Percentiles rank a stretch among this genome's conserved stretches.
phyloP scores from a whole-genome alignment of 495 filamentous ascomycete species.

The Rhypophila decipiens region DNA sequence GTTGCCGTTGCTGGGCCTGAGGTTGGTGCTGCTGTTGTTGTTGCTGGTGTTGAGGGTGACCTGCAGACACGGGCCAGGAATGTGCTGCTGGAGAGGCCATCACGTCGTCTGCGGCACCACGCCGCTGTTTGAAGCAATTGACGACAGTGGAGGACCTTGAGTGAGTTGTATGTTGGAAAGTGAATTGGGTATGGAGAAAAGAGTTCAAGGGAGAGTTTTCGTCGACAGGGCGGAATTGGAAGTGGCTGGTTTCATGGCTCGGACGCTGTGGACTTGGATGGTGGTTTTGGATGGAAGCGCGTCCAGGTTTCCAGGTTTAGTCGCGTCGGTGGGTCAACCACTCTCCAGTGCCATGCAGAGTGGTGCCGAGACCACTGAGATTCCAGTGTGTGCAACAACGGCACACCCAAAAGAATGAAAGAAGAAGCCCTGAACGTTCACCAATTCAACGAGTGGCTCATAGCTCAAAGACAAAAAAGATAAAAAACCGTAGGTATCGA shows the following conservation, averaged over 20 bases:
- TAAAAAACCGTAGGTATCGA: not conserved
- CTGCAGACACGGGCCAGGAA: conserved; percentile 20
- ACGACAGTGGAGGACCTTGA: not conserved
- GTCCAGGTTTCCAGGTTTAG: conserved; percentile 20
- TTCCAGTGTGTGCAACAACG: not conserved
- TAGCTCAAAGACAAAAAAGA: not conserved
- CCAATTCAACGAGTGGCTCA: not conserved
- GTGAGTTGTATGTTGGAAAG: not conserved
- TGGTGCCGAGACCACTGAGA: not conserved
- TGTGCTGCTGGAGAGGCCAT: conserved; percentile 21
- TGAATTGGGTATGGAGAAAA: conserved; percentile 5
- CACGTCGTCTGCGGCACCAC: conserved; percentile 9
- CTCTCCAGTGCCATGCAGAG: conserved; percentile 1
- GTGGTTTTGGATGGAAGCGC: conserved; percentile 23
- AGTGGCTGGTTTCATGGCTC: conserved; percentile 28
- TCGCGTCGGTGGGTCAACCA: conserved; percentile 25
- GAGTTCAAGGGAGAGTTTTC: conserved; percentile 8
- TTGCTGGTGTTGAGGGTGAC: conserved; percentile 26
- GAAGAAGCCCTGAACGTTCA: not conserved
- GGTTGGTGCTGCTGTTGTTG: too few species aligned
- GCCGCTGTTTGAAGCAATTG: conserved; percentile 11
- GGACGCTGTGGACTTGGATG: conserved; percentile 26
- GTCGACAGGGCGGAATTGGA: conserved; percentile 16
- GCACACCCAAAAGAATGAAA: not conserved
- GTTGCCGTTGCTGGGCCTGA: too few species aligned